Base-by-base conservation (phyloP, 345 rosid genomes). In the Murraya paniculata region DNA sequence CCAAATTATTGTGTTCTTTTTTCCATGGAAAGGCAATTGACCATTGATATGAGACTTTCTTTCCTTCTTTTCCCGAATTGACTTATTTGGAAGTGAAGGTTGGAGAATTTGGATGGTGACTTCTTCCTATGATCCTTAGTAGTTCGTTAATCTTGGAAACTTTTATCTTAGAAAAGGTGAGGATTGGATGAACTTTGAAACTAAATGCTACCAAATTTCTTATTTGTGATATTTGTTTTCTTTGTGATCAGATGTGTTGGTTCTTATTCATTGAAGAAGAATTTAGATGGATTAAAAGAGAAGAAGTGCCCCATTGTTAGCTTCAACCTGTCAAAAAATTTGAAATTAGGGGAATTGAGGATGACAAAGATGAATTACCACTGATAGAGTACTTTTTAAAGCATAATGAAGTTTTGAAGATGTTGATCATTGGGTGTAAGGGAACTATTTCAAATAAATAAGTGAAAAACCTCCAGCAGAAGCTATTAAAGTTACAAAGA, bases 11-110 rank as follows among this genome's bases (percentile, higher is more conserved):
- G 9, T 10, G 21, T 9, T n/a, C 6, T 41, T 41, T 7, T 62
- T 25, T 75, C 27, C 61, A 36, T 60, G 33, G 33, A n/a, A 27
- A 75, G 70, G 11, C 19, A 10, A 14, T 75, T 10, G 48, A 33
- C 48, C 18, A 1, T 1, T 9, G 8, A 2, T 22, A 18, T 38
- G 38, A 27, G 27, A 58, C 25, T 31, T 19, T 41, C 33, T 8
- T 74, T 56, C 78, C 27, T 13, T 18, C 24, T 7, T 74, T 74
- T 53, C 70, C 38, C 21, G 62, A 74, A 41, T 45, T 74, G 56
- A 48, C 68, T 30, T 28, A 8, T 13, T 25, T 74, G 53, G 28
- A 62, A 45, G 9, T 74, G 56, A 9, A 9, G 30, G 22, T 24
- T 38, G 28, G 25, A 7, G 30, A 24, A 19, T n/a, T 24, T 35